Evolutionary conservation across 2,329 filamentous ascomycete species (phyloP).

Genomic region (Penicillium sp.): DNA sequence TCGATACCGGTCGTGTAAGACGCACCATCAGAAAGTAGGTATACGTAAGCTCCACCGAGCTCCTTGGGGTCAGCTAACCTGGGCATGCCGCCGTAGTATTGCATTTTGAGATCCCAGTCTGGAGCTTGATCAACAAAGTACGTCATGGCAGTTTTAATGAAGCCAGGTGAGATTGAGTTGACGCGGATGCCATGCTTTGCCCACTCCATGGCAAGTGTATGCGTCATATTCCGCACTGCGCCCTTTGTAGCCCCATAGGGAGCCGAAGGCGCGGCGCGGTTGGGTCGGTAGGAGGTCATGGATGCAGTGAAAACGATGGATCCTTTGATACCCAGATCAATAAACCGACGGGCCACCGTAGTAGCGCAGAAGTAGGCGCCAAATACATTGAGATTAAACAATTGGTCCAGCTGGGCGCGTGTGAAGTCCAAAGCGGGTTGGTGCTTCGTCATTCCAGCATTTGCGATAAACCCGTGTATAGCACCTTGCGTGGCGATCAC

Average conservation of each 20-base stretch:
- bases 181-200: slow-evolving; percentile 40
- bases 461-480: background rate
- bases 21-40: slow-evolving; percentile 52
- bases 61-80: slow-evolving; percentile 56
- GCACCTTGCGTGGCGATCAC: background rate
- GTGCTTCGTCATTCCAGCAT: slow-evolving; percentile 46
- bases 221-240: slow-evolving; percentile 35
- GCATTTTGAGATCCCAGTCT: slow-evolving; percentile 59
- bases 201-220: slow-evolving; percentile 51
- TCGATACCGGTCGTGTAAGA: slow-evolving; percentile 41
- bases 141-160: slow-evolving; percentile 48
- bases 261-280: slow-evolving; percentile 55
- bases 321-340: slow-evolving; percentile 42
- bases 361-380: slow-evolving; percentile 34
- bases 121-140: slow-evolving; percentile 55
- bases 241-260: slow-evolving; percentile 52
- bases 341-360: slow-evolving; percentile 38
- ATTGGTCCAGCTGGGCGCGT: slow-evolving; percentile 40
- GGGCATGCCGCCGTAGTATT: slow-evolving; percentile 61
- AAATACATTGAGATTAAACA: slow-evolving; percentile 49
- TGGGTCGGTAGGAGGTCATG: slow-evolving; percentile 53
- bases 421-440: slow-evolving; percentile 49
- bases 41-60: slow-evolving; percentile 59
- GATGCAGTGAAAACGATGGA: slow-evolving; percentile 49
- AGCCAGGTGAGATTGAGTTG: slow-evolving; percentile 51